Evolutionary conservation across 2,329 filamentous ascomycete genomes (phyloP).

Genomic region (Pleomassaria siparia): DNA sequence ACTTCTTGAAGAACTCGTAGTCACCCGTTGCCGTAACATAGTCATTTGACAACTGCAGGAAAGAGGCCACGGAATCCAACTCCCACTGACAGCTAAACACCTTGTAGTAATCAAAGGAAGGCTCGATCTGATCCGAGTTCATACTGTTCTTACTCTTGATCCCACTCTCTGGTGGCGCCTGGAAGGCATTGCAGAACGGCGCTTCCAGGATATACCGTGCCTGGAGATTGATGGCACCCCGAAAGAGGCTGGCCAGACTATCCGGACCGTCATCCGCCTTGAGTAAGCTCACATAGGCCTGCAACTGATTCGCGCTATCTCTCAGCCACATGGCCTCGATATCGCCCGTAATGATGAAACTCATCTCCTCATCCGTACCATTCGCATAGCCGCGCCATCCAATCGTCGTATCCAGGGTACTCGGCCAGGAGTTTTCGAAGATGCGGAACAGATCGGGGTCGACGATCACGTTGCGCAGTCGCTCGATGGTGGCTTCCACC

Average conservation of each 20-base stretch:
- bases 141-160: constrained; percentile 40
- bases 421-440: constrained; percentile 73
- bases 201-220: constrained; percentile 65
- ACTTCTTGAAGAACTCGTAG: constrained; percentile 48
- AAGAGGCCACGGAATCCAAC: constrained; percentile 53
- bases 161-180: constrained; percentile 52
- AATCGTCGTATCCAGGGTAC: constrained; percentile 74
- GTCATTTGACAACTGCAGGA: constrained; percentile 50
- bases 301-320: constrained; percentile 67
- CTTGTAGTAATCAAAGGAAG: constrained; percentile 46
- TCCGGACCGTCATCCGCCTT: constrained; percentile 47
- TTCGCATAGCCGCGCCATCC: constrained; percentile 62
- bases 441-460: constrained; percentile 66
- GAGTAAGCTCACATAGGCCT: constrained; percentile 65
- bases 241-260: constrained; percentile 65
- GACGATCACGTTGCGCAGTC: constrained; percentile 40
- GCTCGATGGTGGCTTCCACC: constrained; percentile 44
- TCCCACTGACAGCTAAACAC: constrained; percentile 58
- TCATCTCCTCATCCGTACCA: constrained; percentile 57
- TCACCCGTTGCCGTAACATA: constrained; percentile 52
- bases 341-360: constrained; percentile 60
- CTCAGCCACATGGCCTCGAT: constrained; percentile 60
- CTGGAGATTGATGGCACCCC: constrained; percentile 72
- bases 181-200: constrained; percentile 56
- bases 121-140: constrained; percentile 47